phyloP scores from a whole-genome alignment of 805 yeast genomes.

The Diddensiella caesifluorescens region DNA sequence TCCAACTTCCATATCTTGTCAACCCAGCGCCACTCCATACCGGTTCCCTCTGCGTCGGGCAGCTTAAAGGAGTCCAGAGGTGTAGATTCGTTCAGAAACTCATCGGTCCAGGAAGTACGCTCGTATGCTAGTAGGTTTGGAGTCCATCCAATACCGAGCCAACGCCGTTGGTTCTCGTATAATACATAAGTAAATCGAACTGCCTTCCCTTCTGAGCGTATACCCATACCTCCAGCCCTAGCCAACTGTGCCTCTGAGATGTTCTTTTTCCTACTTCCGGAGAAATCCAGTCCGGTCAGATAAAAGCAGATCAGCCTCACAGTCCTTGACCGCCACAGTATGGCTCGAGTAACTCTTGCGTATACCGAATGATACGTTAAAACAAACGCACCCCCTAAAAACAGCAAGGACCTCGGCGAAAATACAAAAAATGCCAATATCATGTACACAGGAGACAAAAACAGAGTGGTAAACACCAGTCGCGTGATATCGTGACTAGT shows the following conservation, averaged over 20 bases:
- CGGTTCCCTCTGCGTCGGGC: constrained; percentile 65
- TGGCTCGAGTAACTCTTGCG: constrained; percentile 73
- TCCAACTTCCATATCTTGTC: constrained; percentile 91
- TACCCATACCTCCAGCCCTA: constrained; percentile 15
- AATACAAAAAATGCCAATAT: constrained; percentile 61
- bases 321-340: constrained; percentile 76
- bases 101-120: constrained; percentile 96
- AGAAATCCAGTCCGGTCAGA: constrained; percentile 79
- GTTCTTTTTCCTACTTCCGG: constrained; percentile 39
- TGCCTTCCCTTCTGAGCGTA: constrained; percentile 38
- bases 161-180: constrained; percentile 91
- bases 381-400: constrained; percentile 52
- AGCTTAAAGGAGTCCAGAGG: constrained; percentile 71
- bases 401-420: constrained; percentile 61
- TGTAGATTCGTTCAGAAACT: constrained; percentile 79
- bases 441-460: constrained; percentile 80
- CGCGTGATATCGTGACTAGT: constrained; percentile 75
- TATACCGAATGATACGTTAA: constrained; percentile 84
- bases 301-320: constrained; percentile 71
- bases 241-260: constrained; percentile 25
- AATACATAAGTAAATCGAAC: constrained; percentile 87
- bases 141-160: constrained; percentile 99
- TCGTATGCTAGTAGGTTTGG: constrained; percentile 85
- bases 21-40: constrained; percentile 91
- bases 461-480: constrained; percentile 73